A percentile compares a stretch with the other conserved stretches of the same genome.
phyloP scores from a whole-genome alignment of 331 rosid genomes.

The Dryas integrifolia region DNA sequence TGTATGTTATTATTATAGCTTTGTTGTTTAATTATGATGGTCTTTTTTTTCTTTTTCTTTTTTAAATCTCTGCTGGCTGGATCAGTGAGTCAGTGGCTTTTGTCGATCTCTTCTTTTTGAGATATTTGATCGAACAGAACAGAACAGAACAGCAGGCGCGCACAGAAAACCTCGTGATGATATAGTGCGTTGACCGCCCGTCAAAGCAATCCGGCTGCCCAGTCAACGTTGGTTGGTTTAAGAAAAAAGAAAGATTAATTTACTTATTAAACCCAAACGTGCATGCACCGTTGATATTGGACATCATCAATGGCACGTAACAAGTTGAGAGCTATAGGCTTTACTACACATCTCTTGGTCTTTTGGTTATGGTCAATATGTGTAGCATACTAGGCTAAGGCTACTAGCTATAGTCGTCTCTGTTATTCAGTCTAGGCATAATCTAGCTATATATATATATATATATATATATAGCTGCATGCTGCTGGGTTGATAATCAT shows the following conservation, averaged over 20 bases:
- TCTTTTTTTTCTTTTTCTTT: too few relatives aligned
- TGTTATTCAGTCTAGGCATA: not conserved
- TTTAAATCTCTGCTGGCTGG: too few relatives aligned
- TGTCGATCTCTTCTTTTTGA: too few relatives aligned
- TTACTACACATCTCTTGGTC: not conserved
- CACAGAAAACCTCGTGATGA: constrained; percentile 22
- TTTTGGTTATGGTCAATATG: not conserved
- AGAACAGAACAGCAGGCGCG: not conserved
- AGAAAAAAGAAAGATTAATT: too few relatives aligned
- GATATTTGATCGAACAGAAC: too few relatives aligned
- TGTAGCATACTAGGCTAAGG: not conserved
- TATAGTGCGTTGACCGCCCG: constrained; percentile 24
- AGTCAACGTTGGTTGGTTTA: constrained; percentile 19
- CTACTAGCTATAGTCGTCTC: not conserved
- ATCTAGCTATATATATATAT: not conserved
- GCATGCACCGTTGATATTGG: not conserved
- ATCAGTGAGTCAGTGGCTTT: too few relatives aligned
- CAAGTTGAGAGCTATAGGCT: not conserved
- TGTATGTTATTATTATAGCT: too few relatives aligned
- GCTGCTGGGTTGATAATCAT: not conserved
- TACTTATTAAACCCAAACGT: not conserved
- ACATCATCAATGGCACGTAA: not conserved
- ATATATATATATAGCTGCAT: not conserved
- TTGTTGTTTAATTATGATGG: too few relatives aligned
- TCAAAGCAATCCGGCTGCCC: constrained; percentile 11